A percentile compares a stretch with the other conserved stretches of the same genome.
These are phyloP conservation scores for Inga leiocalycina DNA, from an alignment of 306 rosid genomes.

Conservation along the genomic window DNA sequence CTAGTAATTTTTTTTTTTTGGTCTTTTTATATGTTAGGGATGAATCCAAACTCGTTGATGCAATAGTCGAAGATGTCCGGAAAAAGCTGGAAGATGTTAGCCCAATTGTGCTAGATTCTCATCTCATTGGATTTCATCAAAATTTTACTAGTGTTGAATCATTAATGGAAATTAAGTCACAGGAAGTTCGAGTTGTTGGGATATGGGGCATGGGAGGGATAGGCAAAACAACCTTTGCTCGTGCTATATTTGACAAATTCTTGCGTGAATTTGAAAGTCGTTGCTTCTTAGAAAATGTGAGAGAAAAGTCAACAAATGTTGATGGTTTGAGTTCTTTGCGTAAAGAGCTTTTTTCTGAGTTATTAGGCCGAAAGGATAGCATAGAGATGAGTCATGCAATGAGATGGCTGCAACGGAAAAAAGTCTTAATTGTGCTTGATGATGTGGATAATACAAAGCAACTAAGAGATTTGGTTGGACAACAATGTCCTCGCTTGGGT, in stretches of 20 bases:
- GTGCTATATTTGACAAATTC: neutral
- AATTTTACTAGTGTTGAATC: neutral
- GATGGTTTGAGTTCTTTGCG: neutral
- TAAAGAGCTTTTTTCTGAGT: too few species aligned
- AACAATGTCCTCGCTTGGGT: neutral
- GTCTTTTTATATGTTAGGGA: neutral
- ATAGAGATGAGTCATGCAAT: fast-evolving
- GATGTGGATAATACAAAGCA: neutral
- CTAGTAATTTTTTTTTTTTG: neutral
- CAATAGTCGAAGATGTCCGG: neutral
- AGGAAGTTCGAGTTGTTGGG: neutral
- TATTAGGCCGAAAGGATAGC: neutral
- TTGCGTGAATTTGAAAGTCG: neutral
- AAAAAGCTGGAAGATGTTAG: neutral
- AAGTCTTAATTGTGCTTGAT: slow-evolving; percentile 34
- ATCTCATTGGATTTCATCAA: neutral
- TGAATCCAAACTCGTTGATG: neutral
- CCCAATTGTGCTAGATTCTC: neutral
- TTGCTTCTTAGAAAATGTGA: neutral
- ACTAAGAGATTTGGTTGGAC: neutral
- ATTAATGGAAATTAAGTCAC: neutral
- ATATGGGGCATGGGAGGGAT: neutral
- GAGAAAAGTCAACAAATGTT: neutral
- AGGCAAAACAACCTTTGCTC: neutral
- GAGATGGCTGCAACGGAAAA: neutral